These are phyloP conservation scores for Cercophora samala DNA, from an alignment of 495 filamentous ascomycete genomes.

Conservation along the genomic window DNA sequence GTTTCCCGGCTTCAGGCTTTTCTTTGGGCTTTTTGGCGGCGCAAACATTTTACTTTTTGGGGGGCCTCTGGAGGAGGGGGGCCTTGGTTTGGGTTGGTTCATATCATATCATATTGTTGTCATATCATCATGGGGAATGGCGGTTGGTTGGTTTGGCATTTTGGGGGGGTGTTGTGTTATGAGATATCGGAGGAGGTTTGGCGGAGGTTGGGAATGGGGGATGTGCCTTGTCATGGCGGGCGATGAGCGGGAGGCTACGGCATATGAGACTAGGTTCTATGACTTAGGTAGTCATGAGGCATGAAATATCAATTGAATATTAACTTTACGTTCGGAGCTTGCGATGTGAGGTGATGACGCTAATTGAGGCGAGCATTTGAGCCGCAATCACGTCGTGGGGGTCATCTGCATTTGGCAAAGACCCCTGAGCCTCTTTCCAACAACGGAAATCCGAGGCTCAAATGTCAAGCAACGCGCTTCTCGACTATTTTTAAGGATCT, in stretches of 20 bases:
- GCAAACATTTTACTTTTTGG: neutral
- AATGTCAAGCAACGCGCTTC: too few species aligned
- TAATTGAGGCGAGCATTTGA: too few species aligned
- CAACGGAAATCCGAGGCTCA: too few species aligned
- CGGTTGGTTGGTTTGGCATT: neutral
- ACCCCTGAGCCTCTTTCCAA: too few species aligned
- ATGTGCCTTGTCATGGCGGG: neutral
- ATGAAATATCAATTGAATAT: neutral
- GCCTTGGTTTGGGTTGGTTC: neutral
- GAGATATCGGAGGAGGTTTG: neutral
- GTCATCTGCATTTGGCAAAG: too few species aligned
- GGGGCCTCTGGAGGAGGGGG: neutral
- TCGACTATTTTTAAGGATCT: too few species aligned
- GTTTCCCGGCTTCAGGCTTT: neutral
- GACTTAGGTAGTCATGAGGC: neutral
- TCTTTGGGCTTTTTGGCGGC: neutral
- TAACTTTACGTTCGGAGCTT: neutral
- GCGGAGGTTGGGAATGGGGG: neutral
- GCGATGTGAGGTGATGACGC: neutral
- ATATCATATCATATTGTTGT: neutral
- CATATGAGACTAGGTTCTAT: neutral
- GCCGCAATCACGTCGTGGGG: too few species aligned
- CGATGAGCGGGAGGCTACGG: neutral
- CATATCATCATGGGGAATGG: neutral
- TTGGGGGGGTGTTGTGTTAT: constrained; percentile 4